A percentile compares a stretch with the other conserved stretches of the same genome.
Evolutionary conservation across 2,329 filamentous ascomycete genomes (phyloP).

Genomic region (Westerdykella sp.): DNA sequence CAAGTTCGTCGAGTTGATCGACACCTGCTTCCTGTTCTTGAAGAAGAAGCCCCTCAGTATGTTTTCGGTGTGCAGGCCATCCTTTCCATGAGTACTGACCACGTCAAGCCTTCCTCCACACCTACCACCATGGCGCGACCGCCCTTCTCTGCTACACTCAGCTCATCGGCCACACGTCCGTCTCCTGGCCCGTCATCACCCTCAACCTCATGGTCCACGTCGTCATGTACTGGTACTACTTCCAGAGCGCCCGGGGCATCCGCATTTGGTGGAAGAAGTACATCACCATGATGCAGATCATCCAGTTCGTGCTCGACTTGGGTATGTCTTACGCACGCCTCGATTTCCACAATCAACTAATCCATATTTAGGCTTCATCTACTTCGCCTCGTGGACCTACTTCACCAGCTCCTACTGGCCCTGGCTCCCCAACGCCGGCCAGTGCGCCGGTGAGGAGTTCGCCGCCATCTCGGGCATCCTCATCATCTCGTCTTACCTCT

Average conservation of each 20-base stretch:
- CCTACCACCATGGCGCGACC: constrained; percentile 96
- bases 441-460: constrained; percentile 94
- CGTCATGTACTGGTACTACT: constrained; percentile 99
- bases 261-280: constrained; percentile 99
- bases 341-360: constrained; percentile 14
- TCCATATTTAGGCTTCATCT: constrained; percentile 70
- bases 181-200: constrained; percentile 90
- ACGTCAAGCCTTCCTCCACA: constrained; percentile 76
- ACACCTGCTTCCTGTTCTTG: constrained; percentile 94
- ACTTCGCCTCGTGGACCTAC: constrained; percentile 99
- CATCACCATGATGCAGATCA: constrained; percentile 95
- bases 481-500: constrained; percentile 88
- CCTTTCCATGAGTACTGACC: constrained; percentile 35
- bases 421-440: constrained; percentile 74
- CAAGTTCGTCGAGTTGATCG: constrained; percentile 92
- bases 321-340: constrained; percentile 51
- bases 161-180: constrained; percentile 83
- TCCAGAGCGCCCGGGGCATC: constrained; percentile 93
- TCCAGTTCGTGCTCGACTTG: constrained; percentile 94
- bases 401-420: constrained; percentile 88
- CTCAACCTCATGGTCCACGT: constrained; percentile 93
- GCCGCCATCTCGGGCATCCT: constrained; percentile 87
- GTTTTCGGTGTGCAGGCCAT: constrained; percentile 15
- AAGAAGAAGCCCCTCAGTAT: constrained; percentile 97
- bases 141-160: constrained; percentile 97